phyloP scores from a whole-genome alignment of 257 asterid genomes.

The Schizonepeta tenuifolia region DNA sequence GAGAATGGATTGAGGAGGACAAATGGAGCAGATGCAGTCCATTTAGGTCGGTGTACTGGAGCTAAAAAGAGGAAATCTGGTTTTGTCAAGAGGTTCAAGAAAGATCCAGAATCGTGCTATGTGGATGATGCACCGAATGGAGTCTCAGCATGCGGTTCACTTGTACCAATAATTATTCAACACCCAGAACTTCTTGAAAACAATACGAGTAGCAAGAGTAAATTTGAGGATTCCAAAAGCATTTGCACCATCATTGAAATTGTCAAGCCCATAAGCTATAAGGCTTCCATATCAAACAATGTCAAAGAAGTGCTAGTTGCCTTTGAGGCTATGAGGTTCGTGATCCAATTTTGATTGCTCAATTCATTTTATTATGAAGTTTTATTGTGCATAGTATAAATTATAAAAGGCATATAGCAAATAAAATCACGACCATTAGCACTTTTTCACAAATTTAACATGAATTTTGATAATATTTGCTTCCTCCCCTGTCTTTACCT shows the following conservation, averaged over 20 bases:
- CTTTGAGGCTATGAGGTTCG: constrained; percentile 87
- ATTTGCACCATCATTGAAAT: constrained; percentile 64
- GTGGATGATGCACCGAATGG: constrained; percentile 45
- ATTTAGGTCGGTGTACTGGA: constrained; percentile 70
- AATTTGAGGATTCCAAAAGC: constrained; percentile 50
- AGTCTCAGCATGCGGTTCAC: constrained; percentile 31
- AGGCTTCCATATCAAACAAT: constrained; percentile 52
- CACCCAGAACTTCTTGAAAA: constrained; percentile 38
- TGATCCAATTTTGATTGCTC: constrained; percentile 31
- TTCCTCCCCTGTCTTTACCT: too few relatives aligned
- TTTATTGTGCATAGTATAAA: constrained; percentile 5
- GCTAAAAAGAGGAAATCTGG: constrained; percentile 93
- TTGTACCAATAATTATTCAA: constrained; percentile 43
- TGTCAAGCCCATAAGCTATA: constrained; percentile 75
- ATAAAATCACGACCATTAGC: not conserved
- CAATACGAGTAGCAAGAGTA: constrained; percentile 41
- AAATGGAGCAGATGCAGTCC: constrained; percentile 45
- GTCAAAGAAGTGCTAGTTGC: constrained; percentile 66
- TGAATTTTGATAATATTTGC: constrained; percentile 2
- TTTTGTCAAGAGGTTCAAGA: constrained; percentile 80
- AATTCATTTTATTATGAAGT: constrained; percentile 13
- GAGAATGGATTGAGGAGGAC: constrained; percentile 47
- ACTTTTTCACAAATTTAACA: not conserved
- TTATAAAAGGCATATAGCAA: constrained; percentile 1
- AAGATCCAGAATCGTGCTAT: constrained; percentile 48